phyloP scores from a whole-genome alignment of 1,284 basidiomycete species.

The Papiliotrema flavescens region DNA sequence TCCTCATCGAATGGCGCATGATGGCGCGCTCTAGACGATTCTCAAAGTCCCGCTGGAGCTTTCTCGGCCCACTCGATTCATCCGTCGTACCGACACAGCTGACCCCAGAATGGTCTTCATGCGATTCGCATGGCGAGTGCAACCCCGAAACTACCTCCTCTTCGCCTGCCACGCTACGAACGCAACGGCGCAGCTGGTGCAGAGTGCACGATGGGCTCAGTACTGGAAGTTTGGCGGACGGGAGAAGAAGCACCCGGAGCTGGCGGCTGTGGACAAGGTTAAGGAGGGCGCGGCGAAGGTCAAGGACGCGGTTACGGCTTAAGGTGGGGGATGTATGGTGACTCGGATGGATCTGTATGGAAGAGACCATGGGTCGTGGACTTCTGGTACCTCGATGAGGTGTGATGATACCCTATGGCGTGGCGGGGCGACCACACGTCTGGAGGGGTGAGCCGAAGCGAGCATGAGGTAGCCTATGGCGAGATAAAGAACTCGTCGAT shows the following conservation, averaged over 20 bases:
- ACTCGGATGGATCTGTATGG: not conserved
- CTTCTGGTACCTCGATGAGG: not conserved
- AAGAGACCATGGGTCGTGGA: not conserved
- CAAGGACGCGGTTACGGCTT: slow-evolving; percentile 22
- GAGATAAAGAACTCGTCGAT: too few relatives aligned
- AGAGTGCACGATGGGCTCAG: slow-evolving; percentile 78
- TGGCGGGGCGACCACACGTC: too few relatives aligned
- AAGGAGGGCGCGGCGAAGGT: slow-evolving; percentile 16
- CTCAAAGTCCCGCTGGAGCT: too few relatives aligned
- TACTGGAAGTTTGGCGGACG: slow-evolving; percentile 63
- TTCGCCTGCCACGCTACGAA: slow-evolving; percentile 92
- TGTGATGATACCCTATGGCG: not conserved
- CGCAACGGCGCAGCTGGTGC: slow-evolving; percentile 74
- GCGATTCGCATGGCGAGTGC: slow-evolving; percentile 93
- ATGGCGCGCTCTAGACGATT: too few relatives aligned
- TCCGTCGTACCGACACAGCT: not conserved
- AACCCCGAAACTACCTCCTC: slow-evolving; percentile 89
- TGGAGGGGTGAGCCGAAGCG: too few relatives aligned
- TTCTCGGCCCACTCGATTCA: too few relatives aligned
- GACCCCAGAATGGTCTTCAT: slow-evolving; percentile 79
- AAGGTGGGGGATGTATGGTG: not conserved
- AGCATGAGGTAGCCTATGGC: too few relatives aligned
- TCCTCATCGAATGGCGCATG: too few relatives aligned
- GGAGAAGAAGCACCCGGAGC: slow-evolving; percentile 37
- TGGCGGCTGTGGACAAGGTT: slow-evolving; percentile 14